phyloP scores from a whole-genome alignment of 108 stramenopile species.

The Skeletonema potamos region DNA sequence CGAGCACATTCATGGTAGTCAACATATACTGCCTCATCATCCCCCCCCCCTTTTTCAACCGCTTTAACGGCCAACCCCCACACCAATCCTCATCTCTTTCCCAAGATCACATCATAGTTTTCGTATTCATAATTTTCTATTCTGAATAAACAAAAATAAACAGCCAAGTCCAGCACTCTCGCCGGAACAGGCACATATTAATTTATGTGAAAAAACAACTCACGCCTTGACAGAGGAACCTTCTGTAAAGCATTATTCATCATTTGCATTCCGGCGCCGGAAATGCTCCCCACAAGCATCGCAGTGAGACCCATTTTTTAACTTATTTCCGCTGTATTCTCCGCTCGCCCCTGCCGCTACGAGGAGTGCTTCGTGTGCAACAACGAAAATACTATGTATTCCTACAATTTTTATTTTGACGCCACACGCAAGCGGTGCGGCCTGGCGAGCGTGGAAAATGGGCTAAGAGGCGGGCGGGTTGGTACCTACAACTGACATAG shows the following conservation, averaged over 20 bases:
- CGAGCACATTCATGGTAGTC: neutral
- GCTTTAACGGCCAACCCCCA: too few species aligned
- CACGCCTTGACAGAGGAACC: constrained; percentile 73
- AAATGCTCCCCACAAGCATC: constrained; percentile 62
- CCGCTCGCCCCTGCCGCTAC: neutral
- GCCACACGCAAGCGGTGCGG: too few species aligned
- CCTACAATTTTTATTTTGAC: too few species aligned
- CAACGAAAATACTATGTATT: too few species aligned
- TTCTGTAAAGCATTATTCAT: constrained; percentile 77
- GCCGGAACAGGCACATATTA: neutral
- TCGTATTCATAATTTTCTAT: neutral
- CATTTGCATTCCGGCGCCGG: constrained; percentile 71
- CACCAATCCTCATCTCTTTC: too few species aligned
- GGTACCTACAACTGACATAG: too few species aligned
- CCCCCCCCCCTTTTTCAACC: neutral
- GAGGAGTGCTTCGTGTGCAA: too few species aligned
- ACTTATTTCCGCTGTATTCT: neutral
- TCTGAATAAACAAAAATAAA: neutral
- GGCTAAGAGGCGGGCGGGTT: too few species aligned
- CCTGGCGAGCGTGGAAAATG: too few species aligned
- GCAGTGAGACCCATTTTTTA: constrained; percentile 72
- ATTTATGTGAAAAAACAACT: constrained; percentile 22
- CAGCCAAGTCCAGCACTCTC: too few species aligned
- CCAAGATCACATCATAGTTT: too few species aligned
- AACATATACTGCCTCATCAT: neutral